These are phyloP conservation scores for Aspergillus sp. DNA, from an alignment of 2,329 filamentous ascomycete species.

Conservation along the genomic window DNA sequence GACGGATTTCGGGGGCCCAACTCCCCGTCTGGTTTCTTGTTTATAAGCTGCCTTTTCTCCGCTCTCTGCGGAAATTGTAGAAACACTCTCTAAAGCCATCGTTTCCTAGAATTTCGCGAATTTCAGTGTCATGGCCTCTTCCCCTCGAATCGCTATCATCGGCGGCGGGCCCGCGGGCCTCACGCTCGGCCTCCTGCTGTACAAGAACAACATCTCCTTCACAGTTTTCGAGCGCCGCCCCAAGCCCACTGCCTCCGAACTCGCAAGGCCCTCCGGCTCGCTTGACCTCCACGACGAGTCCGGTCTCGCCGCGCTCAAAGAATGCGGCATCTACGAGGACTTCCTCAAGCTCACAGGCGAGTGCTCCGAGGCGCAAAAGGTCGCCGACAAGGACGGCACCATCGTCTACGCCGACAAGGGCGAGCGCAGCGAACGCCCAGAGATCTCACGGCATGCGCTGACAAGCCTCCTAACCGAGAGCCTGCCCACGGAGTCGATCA, in stretches of 20 bases:
- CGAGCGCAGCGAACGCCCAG: conserved; percentile 20
- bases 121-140: background rate
- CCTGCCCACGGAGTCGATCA: conserved; percentile 16
- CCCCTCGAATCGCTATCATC: conserved; percentile 4
- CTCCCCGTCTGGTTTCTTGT: background rate
- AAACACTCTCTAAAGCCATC: too few species aligned
- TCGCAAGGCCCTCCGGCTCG: conserved; percentile 23
- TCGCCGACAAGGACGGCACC: conserved; percentile 1
- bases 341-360: conserved; percentile 17
- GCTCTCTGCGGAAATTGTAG: background rate
- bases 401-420: conserved; percentile 2
- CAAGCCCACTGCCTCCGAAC: conserved; percentile 14
- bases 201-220: conserved; percentile 20
- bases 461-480: conserved; percentile 15
- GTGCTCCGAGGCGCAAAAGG: conserved; percentile 1
- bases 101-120: too few species aligned
- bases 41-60: background rate
- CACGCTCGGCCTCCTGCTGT: conserved; percentile 24
- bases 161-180: conserved; percentile 34
- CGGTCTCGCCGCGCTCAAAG: conserved; percentile 24
- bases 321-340: conserved; percentile 23
- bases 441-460: conserved; percentile 26
- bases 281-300: conserved; percentile 30
- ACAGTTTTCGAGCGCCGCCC: conserved; percentile 31
- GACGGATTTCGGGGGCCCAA: background rate